A percentile compares a stretch with the other conserved stretches of the same genome.
phyloP scores from a whole-genome alignment of 805 yeast species.

The Saccharomyces paradoxus region DNA sequence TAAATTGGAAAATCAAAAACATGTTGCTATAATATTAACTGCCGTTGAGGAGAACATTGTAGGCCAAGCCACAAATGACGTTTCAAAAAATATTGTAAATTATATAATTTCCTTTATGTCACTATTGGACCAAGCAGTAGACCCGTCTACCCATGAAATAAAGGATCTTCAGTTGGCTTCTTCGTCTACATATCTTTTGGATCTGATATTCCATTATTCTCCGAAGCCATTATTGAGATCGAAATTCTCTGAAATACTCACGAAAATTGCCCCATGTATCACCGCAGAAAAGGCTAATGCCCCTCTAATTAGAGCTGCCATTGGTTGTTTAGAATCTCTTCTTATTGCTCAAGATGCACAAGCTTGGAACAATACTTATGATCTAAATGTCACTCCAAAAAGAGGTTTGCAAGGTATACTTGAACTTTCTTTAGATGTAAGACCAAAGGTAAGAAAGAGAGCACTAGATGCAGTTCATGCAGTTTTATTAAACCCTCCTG shows the following conservation, averaged over 20 bases:
- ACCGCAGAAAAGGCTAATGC: slow-evolving; percentile 65
- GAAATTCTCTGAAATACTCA: slow-evolving; percentile 69
- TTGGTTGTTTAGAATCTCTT: slow-evolving; percentile 77
- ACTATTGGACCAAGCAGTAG: slow-evolving; percentile 63
- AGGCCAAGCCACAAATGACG: slow-evolving; percentile 41
- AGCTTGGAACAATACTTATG: slow-evolving; percentile 60
- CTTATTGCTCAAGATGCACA: slow-evolving; percentile 71
- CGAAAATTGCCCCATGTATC: slow-evolving; percentile 74
- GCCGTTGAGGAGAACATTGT: slow-evolving; percentile 86
- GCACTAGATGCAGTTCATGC: slow-evolving; percentile 80
- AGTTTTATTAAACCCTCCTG: slow-evolving; percentile 57
- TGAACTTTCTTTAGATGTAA: slow-evolving; percentile 71
- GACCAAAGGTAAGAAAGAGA: slow-evolving; percentile 94
- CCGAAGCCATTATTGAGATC: slow-evolving; percentile 62
- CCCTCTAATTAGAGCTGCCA: slow-evolving; percentile 70
- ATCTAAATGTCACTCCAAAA: slow-evolving; percentile 51
- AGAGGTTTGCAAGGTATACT: slow-evolving; percentile 74
- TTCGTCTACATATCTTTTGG: slow-evolving; percentile 72
- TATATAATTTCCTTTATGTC: slow-evolving; percentile 81
- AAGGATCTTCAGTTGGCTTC: slow-evolving; percentile 59
- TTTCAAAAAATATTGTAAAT: slow-evolving; percentile 59
- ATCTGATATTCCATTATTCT: slow-evolving; percentile 65
- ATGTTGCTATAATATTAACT: slow-evolving; percentile 69
- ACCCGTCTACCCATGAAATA: slow-evolving; percentile 40
- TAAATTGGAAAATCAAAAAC: slow-evolving; percentile 81